These are phyloP conservation scores for Colletotrichum sp. DNA, from an alignment of 2,329 filamentous ascomycete species.

Conservation along the genomic window DNA sequence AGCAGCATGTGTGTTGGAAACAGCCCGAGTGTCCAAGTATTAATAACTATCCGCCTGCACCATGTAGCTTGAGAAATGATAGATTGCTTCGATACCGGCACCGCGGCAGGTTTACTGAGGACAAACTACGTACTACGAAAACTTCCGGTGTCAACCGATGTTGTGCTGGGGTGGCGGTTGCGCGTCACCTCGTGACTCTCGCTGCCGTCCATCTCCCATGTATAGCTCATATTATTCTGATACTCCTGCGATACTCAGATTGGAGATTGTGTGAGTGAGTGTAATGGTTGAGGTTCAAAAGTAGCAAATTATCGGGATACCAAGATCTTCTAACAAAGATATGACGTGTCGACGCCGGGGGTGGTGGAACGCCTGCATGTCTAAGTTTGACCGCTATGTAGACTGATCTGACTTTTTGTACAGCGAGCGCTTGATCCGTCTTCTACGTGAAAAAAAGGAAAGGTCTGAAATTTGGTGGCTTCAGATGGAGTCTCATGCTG, in stretches of 20 bases:
- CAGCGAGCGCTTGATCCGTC: too few species aligned
- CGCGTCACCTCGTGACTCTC: neutral
- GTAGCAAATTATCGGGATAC: fast-evolving
- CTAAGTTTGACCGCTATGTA: neutral
- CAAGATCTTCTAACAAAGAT: neutral
- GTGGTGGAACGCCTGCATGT: neutral
- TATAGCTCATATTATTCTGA: neutral
- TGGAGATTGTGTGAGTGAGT: neutral
- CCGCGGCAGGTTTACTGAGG: neutral
- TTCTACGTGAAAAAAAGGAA: neutral
- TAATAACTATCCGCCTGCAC: neutral
- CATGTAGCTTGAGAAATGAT: neutral
- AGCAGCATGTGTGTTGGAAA: neutral
- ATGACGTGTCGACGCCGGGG: neutral
- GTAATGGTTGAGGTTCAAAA: fast-evolving
- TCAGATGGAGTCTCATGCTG: neutral
- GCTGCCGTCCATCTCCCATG: neutral
- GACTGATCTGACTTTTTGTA: too few species aligned
- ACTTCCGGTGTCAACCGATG: neutral
- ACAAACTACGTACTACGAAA: neutral
- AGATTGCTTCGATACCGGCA: too few species aligned
- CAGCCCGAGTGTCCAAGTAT: neutral
- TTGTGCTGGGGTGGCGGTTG: fast-evolving
- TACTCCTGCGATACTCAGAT: neutral
- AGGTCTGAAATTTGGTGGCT: fast-evolving